These are phyloP conservation scores for Fragaria ananassa DNA, from an alignment of 306 rosid species.

Conservation along the genomic window DNA sequence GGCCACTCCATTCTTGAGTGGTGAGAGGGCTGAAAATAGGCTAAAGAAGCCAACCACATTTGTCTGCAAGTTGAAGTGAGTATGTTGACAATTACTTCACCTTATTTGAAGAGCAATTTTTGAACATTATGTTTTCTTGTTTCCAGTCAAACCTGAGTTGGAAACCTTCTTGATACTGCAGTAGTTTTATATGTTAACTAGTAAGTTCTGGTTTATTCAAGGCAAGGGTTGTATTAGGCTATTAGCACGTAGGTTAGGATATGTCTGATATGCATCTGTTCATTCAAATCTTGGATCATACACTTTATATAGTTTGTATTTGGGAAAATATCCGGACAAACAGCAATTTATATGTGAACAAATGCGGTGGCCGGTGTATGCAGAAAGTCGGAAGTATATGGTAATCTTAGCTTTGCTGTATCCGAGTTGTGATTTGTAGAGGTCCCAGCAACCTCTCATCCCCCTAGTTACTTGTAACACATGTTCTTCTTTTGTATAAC, in stretches of 20 bases:
- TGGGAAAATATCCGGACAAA: neutral
- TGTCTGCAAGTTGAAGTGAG: slow-evolving; percentile 96
- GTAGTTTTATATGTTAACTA: neutral
- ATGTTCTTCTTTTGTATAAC: neutral
- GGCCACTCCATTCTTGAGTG: slow-evolving; percentile 63
- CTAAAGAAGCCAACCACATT: slow-evolving; percentile 96
- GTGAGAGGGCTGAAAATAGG: slow-evolving; percentile 92
- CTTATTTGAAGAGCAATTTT: slow-evolving; percentile 5
- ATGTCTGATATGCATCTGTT: neutral
- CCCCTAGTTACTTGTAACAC: neutral
- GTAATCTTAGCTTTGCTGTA: neutral
- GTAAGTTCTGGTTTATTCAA: neutral
- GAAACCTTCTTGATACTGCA: neutral
- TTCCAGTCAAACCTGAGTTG: neutral
- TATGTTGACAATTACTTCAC: slow-evolving; percentile 33
- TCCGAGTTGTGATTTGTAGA: neutral
- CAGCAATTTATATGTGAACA: neutral
- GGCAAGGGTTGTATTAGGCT: neutral
- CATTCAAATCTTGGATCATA: neutral
- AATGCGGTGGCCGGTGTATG: neutral
- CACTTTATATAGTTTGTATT: neutral
- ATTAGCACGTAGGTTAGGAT: neutral
- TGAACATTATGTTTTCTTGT: slow-evolving; percentile 3
- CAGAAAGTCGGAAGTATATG: neutral
- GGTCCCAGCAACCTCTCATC: neutral